phyloP scores from a whole-genome alignment of 768 basidiomycete species.

The Glaciozyma antarctica region DNA sequence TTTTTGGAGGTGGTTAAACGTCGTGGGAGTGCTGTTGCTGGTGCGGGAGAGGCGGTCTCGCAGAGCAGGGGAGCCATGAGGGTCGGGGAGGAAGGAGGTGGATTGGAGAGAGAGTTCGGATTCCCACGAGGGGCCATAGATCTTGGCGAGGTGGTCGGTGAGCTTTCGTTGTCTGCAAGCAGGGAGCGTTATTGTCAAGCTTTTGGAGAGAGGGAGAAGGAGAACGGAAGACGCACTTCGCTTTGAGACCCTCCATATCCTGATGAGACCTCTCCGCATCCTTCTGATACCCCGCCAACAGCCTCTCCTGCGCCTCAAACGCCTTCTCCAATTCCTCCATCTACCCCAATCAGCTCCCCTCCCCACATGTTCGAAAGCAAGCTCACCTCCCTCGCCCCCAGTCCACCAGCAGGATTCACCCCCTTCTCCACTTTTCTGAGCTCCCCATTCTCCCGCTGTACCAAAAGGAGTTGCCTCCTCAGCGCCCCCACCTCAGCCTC shows the following conservation, averaged over 20 bases:
- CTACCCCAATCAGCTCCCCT: background rate
- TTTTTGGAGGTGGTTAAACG: no score
- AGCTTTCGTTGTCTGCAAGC: conserved; percentile 2
- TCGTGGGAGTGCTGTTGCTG: no score
- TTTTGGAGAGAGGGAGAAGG: background rate
- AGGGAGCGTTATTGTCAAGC: background rate
- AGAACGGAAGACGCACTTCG: background rate
- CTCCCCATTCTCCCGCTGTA: conserved; percentile 11
- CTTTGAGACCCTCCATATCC: background rate
- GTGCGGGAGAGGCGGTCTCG: background rate
- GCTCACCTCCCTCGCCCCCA: no score
- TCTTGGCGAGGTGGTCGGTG: conserved; percentile 15
- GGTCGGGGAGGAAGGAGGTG: background rate
- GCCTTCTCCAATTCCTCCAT: conserved; percentile 19
- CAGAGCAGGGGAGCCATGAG: background rate
- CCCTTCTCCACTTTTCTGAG: no score
- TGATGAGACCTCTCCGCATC: conserved; percentile 1
- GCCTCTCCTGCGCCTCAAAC: conserved; percentile 11
- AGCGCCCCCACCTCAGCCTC: conserved; percentile 11
- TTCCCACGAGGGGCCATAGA: conserved; percentile 15
- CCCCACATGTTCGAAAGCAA: no score
- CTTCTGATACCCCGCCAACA: conserved; percentile 16
- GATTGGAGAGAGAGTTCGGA: conserved; percentile 13
- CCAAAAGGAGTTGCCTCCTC: background rate
- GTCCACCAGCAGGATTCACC: no score